Percentiles rank a stretch among this genome's conserved stretches.
phyloP scores from a whole-genome alignment of 805 yeast species.

The Candida multigemmis region DNA sequence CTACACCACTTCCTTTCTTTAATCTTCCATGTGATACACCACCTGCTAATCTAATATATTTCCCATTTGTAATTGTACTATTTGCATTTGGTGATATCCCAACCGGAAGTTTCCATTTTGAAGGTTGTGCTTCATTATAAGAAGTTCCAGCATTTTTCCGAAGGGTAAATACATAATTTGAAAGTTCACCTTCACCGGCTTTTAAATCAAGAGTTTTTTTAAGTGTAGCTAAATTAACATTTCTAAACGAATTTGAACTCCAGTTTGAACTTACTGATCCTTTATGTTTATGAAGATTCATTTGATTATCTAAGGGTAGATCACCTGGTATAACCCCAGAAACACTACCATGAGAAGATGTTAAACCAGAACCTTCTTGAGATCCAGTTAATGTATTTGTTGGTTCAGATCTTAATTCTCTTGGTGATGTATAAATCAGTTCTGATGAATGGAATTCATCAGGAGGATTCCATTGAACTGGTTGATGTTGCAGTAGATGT shows the following conservation, averaged over 20 bases:
- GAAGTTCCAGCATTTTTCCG: conserved; percentile 40
- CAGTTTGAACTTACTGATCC: conserved; percentile 27
- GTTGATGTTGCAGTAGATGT: no score
- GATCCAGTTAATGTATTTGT: no score
- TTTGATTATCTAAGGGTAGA: not conserved
- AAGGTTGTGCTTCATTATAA: conserved; percentile 37
- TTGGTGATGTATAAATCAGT: no score
- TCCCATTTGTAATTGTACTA: conserved; percentile 14
- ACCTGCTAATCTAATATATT: conserved; percentile 17
- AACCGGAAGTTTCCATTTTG: conserved; percentile 42
- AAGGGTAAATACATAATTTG: conserved; percentile 38
- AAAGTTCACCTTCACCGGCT: conserved; percentile 43
- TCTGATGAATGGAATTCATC: no score
- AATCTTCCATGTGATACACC: conserved; percentile 13
- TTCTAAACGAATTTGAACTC: conserved; percentile 21
- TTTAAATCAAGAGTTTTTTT: conserved; percentile 24
- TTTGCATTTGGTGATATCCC: conserved; percentile 38
- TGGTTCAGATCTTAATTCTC: no score
- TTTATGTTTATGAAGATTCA: conserved; percentile 10
- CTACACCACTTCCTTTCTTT: conserved; percentile 37
- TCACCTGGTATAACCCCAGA: no score
- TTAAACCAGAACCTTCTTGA: no score
- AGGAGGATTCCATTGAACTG: no score
- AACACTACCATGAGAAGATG: no score
- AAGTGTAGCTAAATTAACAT: conserved; percentile 27